Percentiles rank a stretch among this genome's conserved stretches.
phyloP scores from a whole-genome alignment of 225 moss, liverwort and hornwort species.

The Climacium dendroides region DNA sequence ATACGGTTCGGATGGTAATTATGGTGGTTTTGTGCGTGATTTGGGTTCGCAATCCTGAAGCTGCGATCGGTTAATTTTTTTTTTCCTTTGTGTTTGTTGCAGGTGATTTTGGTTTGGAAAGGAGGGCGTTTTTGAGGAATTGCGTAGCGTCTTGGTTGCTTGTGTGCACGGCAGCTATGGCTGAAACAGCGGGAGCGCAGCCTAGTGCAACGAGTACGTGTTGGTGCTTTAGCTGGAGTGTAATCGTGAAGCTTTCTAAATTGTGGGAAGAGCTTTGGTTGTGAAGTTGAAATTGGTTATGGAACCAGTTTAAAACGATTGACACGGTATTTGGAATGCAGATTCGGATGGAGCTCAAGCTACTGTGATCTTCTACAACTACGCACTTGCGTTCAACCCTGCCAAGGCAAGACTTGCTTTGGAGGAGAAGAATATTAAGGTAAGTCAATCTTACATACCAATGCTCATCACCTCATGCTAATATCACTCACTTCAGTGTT shows the following conservation, averaged over 20 bases:
- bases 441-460: neutral
- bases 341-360: slow-evolving; percentile 21
- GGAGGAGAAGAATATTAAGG: slow-evolving; percentile 39
- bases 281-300: neutral
- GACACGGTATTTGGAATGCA: neutral
- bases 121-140: slow-evolving; percentile 10
- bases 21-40: neutral
- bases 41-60: neutral
- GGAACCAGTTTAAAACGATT: neutral
- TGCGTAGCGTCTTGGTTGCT: slow-evolving; percentile 30
- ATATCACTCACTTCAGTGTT: neutral
- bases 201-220: slow-evolving; percentile 10
- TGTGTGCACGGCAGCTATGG: slow-evolving; percentile 27
- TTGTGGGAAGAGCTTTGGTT: neutral
- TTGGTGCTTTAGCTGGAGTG: neutral
- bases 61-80: neutral
- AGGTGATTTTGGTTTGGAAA: slow-evolving; percentile 1
- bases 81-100: neutral
- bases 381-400: slow-evolving; percentile 39
- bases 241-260: neutral
- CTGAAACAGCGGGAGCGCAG: slow-evolving; percentile 24
- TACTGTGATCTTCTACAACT: slow-evolving; percentile 27
- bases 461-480: neutral
- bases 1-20: neutral
- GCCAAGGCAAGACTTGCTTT: slow-evolving; percentile 36